Conservation (phyloP, 106 monocot genomes). For the Hemerocallis citrina region DNA sequence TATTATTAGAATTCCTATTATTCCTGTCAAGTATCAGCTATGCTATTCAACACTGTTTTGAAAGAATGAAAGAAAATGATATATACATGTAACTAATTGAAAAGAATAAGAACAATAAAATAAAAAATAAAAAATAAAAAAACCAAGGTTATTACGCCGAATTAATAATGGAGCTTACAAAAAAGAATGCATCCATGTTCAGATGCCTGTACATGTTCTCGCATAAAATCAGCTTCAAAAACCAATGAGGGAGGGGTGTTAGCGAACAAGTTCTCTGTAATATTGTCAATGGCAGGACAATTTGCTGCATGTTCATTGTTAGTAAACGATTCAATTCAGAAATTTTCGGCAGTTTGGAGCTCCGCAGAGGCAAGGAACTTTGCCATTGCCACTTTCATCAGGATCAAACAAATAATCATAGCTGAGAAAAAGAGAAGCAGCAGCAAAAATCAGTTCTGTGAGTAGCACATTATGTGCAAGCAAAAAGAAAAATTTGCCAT, state of each 20-base stretch:
- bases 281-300: neutral
- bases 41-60: no score
- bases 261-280: neutral
- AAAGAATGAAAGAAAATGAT: no score
- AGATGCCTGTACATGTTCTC: constrained; percentile 5
- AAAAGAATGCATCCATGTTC: constrained; percentile 2
- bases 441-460: neutral
- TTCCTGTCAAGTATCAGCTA: no score
- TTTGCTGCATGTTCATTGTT: neutral
- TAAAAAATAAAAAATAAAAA: no score
- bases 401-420: constrained; percentile 85
- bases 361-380: constrained; percentile 70
- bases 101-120: no score
- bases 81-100: no score
- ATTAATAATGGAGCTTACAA: neutral
- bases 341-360: constrained; percentile 69
- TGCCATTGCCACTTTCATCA: constrained; percentile 60
- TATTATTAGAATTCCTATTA: no score
- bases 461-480: neutral
- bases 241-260: neutral
- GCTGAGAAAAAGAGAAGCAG: constrained; percentile 36
- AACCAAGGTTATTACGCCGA: neutral
- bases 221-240: neutral
- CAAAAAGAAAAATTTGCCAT: neutral
- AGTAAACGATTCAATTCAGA: constrained; percentile 52